These are phyloP conservation scores for Populus ilicifolia DNA, from an alignment of 345 rosid species.

Conservation along the genomic window DNA sequence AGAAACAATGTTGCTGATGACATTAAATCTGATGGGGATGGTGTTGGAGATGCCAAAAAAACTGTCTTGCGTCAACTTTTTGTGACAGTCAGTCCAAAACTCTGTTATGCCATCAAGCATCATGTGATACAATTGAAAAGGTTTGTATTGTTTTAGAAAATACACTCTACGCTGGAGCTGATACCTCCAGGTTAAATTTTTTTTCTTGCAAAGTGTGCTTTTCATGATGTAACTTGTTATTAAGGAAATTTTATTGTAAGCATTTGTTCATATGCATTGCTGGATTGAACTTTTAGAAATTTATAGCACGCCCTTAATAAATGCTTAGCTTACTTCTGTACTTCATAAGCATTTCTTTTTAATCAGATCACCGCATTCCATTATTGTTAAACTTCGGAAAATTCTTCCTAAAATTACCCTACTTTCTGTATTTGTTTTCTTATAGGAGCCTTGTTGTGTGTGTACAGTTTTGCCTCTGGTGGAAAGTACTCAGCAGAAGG, in stretches of 20 bases:
- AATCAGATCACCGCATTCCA: background rate
- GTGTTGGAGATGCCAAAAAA: slow-evolving; percentile 8
- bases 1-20: background rate
- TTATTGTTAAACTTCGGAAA: background rate
- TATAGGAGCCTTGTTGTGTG: background rate
- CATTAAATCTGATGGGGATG: background rate
- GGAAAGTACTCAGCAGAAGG: slow-evolving; percentile 21
- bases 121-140: slow-evolving; percentile 43
- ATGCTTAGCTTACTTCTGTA: background rate
- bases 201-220: background rate
- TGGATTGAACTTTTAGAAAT: background rate
- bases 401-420: background rate
- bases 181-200: background rate
- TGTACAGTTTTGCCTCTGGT: slow-evolving; percentile 33
- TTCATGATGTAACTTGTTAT: background rate
- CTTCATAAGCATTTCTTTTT: background rate
- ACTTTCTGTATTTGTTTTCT: background rate
- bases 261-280: background rate
- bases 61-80: slow-evolving; percentile 41
- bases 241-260: background rate
- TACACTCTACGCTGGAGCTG: background rate
- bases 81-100: slow-evolving; percentile 49
- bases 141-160: slow-evolving; percentile 12
- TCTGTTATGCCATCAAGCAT: slow-evolving; percentile 44
- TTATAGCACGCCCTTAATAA: background rate